Evolutionary conservation across 2,329 filamentous ascomycete species (phyloP).

Genomic region (Thermochaetoides dissita): DNA sequence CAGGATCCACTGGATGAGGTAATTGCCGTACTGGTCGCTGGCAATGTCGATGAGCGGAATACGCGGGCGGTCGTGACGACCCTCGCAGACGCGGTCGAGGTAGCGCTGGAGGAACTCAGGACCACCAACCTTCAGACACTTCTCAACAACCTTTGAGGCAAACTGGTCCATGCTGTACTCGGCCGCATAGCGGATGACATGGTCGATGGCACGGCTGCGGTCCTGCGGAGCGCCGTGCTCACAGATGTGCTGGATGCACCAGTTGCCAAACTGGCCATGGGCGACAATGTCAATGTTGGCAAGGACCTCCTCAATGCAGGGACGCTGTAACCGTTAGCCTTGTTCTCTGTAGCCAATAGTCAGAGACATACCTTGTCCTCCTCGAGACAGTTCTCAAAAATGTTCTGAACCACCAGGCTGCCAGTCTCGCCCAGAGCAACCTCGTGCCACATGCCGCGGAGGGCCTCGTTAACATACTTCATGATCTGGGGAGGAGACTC

Average conservation of each 20-base stretch:
- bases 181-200: constrained; percentile 82
- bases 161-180: constrained; percentile 99
- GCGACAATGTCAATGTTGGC: constrained; percentile 91
- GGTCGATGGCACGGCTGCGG: constrained; percentile 84
- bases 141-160: constrained; percentile 97
- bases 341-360: too few relatives aligned
- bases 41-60: constrained; percentile 97
- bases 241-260: constrained; percentile 99
- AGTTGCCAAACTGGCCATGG: constrained; percentile 96
- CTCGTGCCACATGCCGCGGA: constrained; percentile 96
- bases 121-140: constrained; percentile 93
- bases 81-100: constrained; percentile 85
- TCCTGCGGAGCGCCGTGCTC: constrained; percentile 87
- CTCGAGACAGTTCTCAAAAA: constrained; percentile 97
- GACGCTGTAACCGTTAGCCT: constrained; percentile 45
- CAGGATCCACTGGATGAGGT: constrained; percentile 92
- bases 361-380: constrained; percentile 69
- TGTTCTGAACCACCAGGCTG: constrained; percentile 96
- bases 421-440: constrained; percentile 94
- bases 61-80: constrained; percentile 75
- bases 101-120: constrained; percentile 83
- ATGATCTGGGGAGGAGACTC: constrained; percentile 94
- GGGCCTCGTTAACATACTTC: constrained; percentile 91
- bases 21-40: constrained; percentile 97
- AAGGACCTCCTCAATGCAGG: constrained; percentile 92